Evolutionary conservation across 345 rosid species (phyloP), one percentile per base, ranked within the genome.

Genomic region (Microcos paniculata): DNA sequence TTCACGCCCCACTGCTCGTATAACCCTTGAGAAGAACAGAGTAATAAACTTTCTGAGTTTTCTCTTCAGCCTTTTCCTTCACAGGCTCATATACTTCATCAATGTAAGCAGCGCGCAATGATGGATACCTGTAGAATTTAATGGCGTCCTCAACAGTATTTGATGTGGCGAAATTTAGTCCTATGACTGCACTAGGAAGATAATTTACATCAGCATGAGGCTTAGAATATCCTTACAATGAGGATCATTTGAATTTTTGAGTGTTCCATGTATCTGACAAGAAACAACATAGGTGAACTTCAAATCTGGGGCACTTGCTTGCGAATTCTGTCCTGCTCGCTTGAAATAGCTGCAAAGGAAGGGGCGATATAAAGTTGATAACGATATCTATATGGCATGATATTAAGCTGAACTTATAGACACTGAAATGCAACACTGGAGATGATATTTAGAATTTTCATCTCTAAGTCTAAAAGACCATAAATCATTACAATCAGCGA

Each of bases 11-110:
- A 67, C 91, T 94, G 42, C 85, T 77, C 72, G 76, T 90, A 38
- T 84, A 84, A 62, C 88, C 97, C 83, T 96, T 96, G 79, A 96
- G 89, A 35, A 96, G 91, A 79, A 96, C 99, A 48, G 99, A 96
- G 82, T 90, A 93, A 80, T 85, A 85, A 18, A 55, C 69, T 83
- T 88, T 96, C 78, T 85, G 86, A 61, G 83, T 59, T 75, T 75
- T 87, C 76, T 89, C 92, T 62, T 48, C 42, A 26, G 56, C 18
- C 0, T 46, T 26, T 18, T 48, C 71, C 14, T 85, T 43, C 75
- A 88, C 82, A 1, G 85, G 70, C 74, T 90, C 97, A 70, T 92
- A 95, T 80, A 90, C 85, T 81, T 87, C 91, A 78, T 93, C 98
- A 18, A 96, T 90, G 81, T 88, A 92, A 59, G 99, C 99, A 82